Evolutionary conservation across 495 filamentous ascomycete species (phyloP), one percentile per base, ranked within the genome.

Genomic region (Neurospora sp.): DNA sequence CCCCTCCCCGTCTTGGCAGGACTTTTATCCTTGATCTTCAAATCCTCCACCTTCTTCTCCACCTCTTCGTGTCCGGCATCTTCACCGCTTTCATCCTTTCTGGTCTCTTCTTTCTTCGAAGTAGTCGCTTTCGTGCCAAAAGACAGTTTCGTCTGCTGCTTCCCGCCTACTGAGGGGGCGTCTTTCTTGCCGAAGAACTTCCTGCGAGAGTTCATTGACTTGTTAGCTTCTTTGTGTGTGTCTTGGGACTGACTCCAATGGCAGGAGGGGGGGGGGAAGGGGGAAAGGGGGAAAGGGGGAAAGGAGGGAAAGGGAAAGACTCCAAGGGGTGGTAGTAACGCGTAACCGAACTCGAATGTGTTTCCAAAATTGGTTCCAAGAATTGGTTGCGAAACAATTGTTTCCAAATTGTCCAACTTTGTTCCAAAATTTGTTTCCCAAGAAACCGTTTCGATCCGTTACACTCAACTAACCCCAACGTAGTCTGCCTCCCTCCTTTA

Each of bases 91-190:
- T 74, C 38, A 16, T 77, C 74, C 38, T 83, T 69, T 70, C 78
- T 78, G 71, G 69, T 46, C 9, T 74, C 77, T 27, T 74, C 79
- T 7, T 78, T 70, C 20, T 78, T 80, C 49, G 78, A 76, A 7
- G 74, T 75, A 8, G 73, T 76, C 9, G 84, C 73, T 76, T 87
- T 89, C 11, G 87, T 85, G 8, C 87, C 86, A 76, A 94, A 93
- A 1, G 90, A 85, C 20, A 94, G 83, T 54, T 90, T 96, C 3
- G 93, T 90, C 82, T 97, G 94, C 80, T 92, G 90, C 39, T 87
- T 87, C 4, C 87, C 86, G 9, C 87, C 86, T 5, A 84, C 75
- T 54, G 86, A 87, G 4, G 83, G 79, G 39, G 87, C 88, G 77
- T 87, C 86, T 4, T 85, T 83, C 70, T 87, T 82, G 38, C 85